These are phyloP conservation scores for Calcarisporium arbuscula DNA, from an alignment of 2,329 filamentous ascomycete genomes.

Conservation along the genomic window DNA sequence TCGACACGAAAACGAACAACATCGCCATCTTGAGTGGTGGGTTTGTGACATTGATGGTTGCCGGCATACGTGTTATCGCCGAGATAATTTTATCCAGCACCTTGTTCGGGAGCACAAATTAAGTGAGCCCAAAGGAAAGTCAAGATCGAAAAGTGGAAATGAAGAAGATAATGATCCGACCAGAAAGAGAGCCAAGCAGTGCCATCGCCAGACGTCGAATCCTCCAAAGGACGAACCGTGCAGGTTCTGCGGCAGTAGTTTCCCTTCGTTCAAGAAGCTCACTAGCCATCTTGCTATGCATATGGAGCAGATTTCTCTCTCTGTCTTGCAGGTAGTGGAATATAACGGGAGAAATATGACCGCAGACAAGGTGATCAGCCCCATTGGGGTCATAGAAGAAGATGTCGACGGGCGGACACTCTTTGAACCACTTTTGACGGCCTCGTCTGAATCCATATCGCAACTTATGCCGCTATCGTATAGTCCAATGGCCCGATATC, in stretches of 20 bases:
- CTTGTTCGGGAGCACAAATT: conserved; percentile 88
- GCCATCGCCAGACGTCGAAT: conserved; percentile 61
- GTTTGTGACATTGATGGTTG: conserved; percentile 77
- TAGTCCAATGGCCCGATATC: no score
- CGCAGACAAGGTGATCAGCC: conserved; percentile 61
- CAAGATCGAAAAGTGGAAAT: conserved; percentile 60
- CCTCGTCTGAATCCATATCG: no score
- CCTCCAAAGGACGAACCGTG: conserved; percentile 72
- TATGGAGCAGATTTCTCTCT: conserved; percentile 86
- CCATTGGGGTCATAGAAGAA: no score
- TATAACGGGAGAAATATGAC: conserved; percentile 40
- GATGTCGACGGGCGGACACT: no score
- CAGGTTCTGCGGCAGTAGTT: conserved; percentile 76
- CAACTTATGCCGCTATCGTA: no score
- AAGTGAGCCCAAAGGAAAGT: conserved; percentile 72
- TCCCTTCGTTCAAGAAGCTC: conserved; percentile 84
- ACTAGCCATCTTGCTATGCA: conserved; percentile 88
- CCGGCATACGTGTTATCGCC: conserved; percentile 73
- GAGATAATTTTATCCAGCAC: conserved; percentile 91
- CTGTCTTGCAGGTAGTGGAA: conserved; percentile 59
- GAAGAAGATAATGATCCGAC: conserved; percentile 54
- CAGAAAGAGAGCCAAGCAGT: conserved; percentile 72
- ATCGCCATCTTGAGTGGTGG: conserved; percentile 89
- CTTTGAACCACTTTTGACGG: no score
- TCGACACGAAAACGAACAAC: conserved; percentile 85